phyloP scores from a whole-genome alignment of 2,329 filamentous ascomycete genomes.

The Diaporthe vaccinii region DNA sequence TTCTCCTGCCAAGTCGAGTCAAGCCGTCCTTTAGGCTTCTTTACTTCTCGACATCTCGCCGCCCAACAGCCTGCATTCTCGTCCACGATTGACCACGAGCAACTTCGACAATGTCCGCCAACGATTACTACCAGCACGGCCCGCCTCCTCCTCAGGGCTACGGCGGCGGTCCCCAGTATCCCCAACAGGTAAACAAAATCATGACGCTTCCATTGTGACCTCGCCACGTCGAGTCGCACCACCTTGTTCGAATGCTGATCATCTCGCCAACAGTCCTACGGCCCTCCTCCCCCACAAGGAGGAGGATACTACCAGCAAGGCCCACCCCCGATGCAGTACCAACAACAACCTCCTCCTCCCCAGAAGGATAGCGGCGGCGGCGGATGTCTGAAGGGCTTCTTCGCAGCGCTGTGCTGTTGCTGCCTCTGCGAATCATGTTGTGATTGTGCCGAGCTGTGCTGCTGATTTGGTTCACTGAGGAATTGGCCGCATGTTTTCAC shows the following conservation, averaged over 20 bases:
- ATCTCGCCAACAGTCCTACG: constrained; percentile 51
- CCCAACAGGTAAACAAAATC: constrained; percentile 54
- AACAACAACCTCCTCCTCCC: constrained; percentile 57
- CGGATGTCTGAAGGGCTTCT: constrained; percentile 60
- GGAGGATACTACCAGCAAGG: constrained; percentile 56
- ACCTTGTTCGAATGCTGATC: constrained; percentile 7
- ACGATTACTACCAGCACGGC: constrained; percentile 54
- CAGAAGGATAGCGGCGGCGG: constrained; percentile 48
- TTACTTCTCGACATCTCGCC: constrained; percentile 34
- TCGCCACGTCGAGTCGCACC: not conserved
- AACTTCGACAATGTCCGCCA: constrained; percentile 50
- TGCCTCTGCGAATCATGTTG: constrained; percentile 64
- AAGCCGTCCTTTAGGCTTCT: not conserved
- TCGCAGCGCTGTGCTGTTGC: constrained; percentile 64
- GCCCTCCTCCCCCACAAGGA: constrained; percentile 46
- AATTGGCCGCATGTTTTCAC: not conserved
- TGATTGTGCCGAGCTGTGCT: constrained; percentile 63
- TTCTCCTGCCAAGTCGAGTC: constrained; percentile 31
- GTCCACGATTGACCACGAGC: not conserved
- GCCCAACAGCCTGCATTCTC: not conserved
- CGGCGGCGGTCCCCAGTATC: constrained; percentile 56
- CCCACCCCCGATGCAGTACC: constrained; percentile 61
- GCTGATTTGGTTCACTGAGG: constrained; percentile 41
- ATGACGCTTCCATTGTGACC: constrained; percentile 13
- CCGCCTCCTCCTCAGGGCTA: constrained; percentile 46